Percentiles rank a stretch among this genome's conserved stretches.
phyloP scores from a whole-genome alignment of 2,329 filamentous ascomycete species.

The Trichophyton simii region DNA sequence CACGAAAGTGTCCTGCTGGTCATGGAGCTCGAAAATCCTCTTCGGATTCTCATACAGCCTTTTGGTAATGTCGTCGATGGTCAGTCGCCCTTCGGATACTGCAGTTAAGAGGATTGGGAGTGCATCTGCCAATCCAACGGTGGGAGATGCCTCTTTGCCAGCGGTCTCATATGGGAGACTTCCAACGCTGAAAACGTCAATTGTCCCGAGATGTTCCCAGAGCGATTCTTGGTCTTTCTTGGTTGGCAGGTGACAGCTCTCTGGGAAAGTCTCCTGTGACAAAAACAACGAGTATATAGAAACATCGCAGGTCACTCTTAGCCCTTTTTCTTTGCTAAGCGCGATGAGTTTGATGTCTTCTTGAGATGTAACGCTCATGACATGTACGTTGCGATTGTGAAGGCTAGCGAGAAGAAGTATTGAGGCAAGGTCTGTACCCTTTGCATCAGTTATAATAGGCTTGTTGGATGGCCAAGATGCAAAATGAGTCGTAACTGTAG shows the following conservation, averaged over 20 bases:
- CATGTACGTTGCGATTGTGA: slow-evolving; percentile 65
- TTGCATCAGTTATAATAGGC: slow-evolving; percentile 69
- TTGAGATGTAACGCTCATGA: slow-evolving; percentile 68
- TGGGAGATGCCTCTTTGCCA: slow-evolving; percentile 44
- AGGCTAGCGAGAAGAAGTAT: slow-evolving; percentile 65
- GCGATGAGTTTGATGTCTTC: slow-evolving; percentile 68
- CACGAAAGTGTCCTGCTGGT: slow-evolving; percentile 59
- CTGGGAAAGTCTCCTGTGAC: slow-evolving; percentile 56
- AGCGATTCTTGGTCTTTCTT: slow-evolving; percentile 56
- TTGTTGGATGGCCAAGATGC: slow-evolving; percentile 65
- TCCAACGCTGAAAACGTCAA: slow-evolving; percentile 69
- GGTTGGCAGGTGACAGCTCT: slow-evolving; percentile 54
- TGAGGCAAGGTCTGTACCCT: slow-evolving; percentile 68
- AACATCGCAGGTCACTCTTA: slow-evolving; percentile 71
- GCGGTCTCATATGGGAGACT: slow-evolving; percentile 68
- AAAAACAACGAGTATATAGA: slow-evolving; percentile 70
- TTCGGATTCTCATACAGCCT: slow-evolving; percentile 68
- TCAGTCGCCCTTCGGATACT: slow-evolving; percentile 59
- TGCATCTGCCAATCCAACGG: slow-evolving; percentile 58
- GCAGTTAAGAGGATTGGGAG: slow-evolving; percentile 64
- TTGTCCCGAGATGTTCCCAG: slow-evolving; percentile 59
- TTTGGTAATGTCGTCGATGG: slow-evolving; percentile 57
- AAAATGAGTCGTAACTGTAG: slow-evolving; percentile 66
- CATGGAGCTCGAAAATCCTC: slow-evolving; percentile 70
- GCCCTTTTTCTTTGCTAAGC: slow-evolving; percentile 66